Evolutionary conservation across 139 green algal species (phyloP).

Genomic region (Tetradesmus obliquus): DNA sequence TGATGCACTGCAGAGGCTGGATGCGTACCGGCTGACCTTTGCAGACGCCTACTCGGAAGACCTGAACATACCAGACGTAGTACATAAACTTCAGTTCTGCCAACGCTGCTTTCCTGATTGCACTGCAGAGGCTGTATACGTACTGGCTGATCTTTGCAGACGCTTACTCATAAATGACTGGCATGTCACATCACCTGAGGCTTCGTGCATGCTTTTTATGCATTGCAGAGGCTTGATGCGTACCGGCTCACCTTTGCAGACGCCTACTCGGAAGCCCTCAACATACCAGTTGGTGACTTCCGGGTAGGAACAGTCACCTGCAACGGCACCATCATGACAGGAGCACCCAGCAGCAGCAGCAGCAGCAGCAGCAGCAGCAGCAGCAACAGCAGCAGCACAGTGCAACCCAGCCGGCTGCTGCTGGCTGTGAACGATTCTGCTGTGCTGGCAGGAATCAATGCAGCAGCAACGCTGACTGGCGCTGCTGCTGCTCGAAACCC

Average conservation of each 20-base stretch:
- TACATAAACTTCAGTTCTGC: too few species aligned
- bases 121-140: too few species aligned
- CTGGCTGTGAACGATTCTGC: not conserved
- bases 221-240: not conserved
- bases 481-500: not conserved
- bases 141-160: too few species aligned
- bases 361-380: not conserved
- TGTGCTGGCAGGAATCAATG: not conserved
- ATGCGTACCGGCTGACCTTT: not conserved
- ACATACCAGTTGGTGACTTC: not conserved
- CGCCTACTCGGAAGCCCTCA: not conserved
- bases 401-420: not conserved
- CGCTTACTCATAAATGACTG: too few species aligned
- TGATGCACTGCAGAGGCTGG: not conserved
- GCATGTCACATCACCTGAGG: too few species aligned
- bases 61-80: not conserved
- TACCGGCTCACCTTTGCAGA: not conserved
- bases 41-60: not conserved
- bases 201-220: not conserved
- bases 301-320: not conserved
- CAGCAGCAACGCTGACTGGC: not conserved
- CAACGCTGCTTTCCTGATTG: too few species aligned
- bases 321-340: not conserved
- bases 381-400: not conserved
- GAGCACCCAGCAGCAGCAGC: not conserved